phyloP scores from a whole-genome alignment of 2,329 filamentous ascomycete genomes.

The Cladosporium cucumerinum region DNA sequence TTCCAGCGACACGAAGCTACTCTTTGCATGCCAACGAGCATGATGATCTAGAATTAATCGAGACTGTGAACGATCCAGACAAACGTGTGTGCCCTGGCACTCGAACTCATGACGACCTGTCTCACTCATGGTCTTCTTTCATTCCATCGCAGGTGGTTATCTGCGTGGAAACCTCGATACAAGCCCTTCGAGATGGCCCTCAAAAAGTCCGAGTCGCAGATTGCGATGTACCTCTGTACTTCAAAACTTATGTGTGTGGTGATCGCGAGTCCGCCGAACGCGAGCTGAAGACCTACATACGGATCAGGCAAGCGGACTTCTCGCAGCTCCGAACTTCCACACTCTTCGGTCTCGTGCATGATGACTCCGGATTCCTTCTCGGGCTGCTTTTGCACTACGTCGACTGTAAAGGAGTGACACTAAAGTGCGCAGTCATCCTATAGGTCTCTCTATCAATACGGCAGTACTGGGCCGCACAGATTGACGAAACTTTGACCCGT shows the following conservation, averaged over 20 bases:
- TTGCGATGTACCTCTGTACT: neutral
- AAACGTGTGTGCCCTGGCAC: neutral
- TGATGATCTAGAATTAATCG: neutral
- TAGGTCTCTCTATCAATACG: neutral
- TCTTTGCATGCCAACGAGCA: neutral
- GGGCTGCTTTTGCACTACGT: neutral
- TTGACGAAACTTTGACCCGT: neutral
- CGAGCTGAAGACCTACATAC: neutral
- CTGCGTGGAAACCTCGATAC: neutral
- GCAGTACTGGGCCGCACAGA: conserved; percentile 8
- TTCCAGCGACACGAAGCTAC: neutral
- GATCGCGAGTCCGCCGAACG: neutral
- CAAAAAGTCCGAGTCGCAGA: neutral
- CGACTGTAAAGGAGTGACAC: neutral
- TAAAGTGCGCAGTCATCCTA: neutral
- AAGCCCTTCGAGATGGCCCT: neutral
- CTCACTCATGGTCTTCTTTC: neutral
- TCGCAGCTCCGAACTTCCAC: neutral
- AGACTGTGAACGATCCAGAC: neutral
- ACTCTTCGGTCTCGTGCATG: neutral
- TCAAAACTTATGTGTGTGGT: neutral
- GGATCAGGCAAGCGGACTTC: neutral
- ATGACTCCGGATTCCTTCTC: neutral
- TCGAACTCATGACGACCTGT: neutral
- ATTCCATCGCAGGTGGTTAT: neutral